Evolutionary conservation across 164 flowering plant genomes (phyloP).

Genomic region (Euptelea pleiosperma): DNA sequence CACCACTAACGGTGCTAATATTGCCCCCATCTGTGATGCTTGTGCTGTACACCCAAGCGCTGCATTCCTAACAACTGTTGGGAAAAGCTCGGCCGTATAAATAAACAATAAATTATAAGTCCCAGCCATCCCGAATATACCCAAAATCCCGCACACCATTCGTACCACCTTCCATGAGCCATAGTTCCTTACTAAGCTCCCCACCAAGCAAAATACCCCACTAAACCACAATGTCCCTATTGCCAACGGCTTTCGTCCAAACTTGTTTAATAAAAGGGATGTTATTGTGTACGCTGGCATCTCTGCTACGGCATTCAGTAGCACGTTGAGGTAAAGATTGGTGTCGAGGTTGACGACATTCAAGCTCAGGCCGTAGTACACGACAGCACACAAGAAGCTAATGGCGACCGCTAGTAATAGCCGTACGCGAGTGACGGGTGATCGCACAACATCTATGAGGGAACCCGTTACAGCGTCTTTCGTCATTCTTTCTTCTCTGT

Average conservation of each 20-base stretch:
- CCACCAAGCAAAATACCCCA: conserved; percentile 60
- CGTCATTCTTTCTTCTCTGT: neutral
- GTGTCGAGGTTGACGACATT: conserved; percentile 87
- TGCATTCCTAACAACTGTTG: conserved; percentile 89
- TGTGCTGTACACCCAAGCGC: conserved; percentile 84
- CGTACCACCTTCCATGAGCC: conserved; percentile 47
- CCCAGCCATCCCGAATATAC: conserved; percentile 90
- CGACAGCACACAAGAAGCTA: conserved; percentile 59
- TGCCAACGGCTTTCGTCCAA: conserved; percentile 69
- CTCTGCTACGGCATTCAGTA: conserved; percentile 71
- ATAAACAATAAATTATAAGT: conserved; percentile 78
- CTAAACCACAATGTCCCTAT: conserved; percentile 77
- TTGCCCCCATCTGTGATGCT: conserved; percentile 89
- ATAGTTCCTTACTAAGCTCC: conserved; percentile 28
- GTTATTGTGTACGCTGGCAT: conserved; percentile 82
- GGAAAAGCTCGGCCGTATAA: conserved; percentile 82
- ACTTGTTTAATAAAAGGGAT: conserved; percentile 51
- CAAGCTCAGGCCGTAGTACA: conserved; percentile 85
- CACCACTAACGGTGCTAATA: conserved; percentile 85
- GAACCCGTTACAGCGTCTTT: conserved; percentile 40
- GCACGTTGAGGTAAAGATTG: conserved; percentile 68
- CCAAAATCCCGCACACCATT: conserved; percentile 70
- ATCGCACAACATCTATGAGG: conserved; percentile 50
- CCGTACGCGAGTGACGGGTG: conserved; percentile 57
- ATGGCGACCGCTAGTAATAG: conserved; percentile 54